These are phyloP conservation scores for Phytopythium mirpurense DNA, from an alignment of 352 stramenopile species.

Conservation along the genomic window DNA sequence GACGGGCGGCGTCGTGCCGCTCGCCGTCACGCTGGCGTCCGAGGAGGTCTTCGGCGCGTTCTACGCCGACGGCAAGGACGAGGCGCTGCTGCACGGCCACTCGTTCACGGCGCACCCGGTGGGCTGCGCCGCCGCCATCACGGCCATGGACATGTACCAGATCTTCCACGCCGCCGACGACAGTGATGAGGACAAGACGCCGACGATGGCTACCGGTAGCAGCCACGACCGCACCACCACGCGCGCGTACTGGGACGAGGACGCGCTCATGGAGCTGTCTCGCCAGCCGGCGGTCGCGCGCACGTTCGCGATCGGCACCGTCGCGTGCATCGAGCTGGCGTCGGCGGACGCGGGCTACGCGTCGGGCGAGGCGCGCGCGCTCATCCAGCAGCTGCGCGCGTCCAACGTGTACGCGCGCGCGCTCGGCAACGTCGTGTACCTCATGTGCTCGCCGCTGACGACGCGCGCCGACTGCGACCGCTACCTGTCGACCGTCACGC, in stretches of 20 bases:
- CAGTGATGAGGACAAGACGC: conserved; percentile 3
- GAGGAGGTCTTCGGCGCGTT: conserved; percentile 90
- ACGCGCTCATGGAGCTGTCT: conserved; percentile 43
- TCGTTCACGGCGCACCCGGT: conserved; percentile 92
- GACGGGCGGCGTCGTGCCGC: conserved; percentile 84
- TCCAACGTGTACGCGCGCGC: conserved; percentile 75
- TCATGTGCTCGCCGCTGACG: conserved; percentile 83
- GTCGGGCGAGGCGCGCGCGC: conserved; percentile 50
- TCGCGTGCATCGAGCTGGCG: conserved; percentile 66
- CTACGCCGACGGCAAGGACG: conserved; percentile 80
- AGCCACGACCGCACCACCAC: conserved; percentile 19
- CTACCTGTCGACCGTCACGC: conserved; percentile 44
- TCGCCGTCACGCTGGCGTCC: conserved; percentile 82
- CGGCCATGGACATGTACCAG: conserved; percentile 86
- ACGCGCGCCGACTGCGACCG: conserved; percentile 53
- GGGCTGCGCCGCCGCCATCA: conserved; percentile 84
- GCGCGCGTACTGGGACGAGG: conserved; percentile 57
- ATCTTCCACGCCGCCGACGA: conserved; percentile 37
- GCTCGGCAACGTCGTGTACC: conserved; percentile 79
- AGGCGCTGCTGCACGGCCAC: conserved; percentile 88
- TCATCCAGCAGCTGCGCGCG: conserved; percentile 55
- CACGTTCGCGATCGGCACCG: conserved; percentile 74
- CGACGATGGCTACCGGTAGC: conserved; percentile 8
- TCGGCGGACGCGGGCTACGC: conserved; percentile 59
- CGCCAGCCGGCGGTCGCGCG: conserved; percentile 42